These are phyloP conservation scores for Tylopilus microsporus DNA, from an alignment of 1,284 basidiomycete genomes.

Conservation along the genomic window DNA sequence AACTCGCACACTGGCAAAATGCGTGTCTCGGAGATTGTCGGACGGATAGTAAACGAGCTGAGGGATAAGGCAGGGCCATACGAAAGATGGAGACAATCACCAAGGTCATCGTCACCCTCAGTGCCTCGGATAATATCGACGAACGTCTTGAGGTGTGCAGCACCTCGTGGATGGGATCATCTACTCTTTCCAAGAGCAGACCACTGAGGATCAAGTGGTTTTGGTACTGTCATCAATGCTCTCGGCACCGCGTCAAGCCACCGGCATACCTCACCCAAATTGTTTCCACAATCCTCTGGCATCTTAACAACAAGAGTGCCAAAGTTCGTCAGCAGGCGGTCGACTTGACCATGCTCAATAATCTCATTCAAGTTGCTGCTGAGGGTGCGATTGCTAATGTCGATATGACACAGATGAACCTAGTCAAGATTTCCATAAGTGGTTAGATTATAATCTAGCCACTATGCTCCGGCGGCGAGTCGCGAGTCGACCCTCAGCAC, in stretches of 20 bases:
- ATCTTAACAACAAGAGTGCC: too few species aligned
- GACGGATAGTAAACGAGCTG: conserved; percentile 50
- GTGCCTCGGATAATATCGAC: conserved; percentile 89
- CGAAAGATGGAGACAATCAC: conserved; percentile 99
- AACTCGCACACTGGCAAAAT: conserved; percentile 86
- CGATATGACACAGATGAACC: conserved; percentile 99
- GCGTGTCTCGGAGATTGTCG: conserved; percentile 93
- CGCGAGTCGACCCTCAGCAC: too few species aligned
- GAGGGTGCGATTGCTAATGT: conserved; percentile 99
- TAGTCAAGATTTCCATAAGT: conserved; percentile 60
- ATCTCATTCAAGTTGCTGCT: conserved; percentile 83
- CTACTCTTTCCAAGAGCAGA: conserved; percentile 99
- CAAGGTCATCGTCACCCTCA: conserved; percentile 87
- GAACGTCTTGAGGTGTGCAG: conserved; percentile 79
- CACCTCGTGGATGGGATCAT: conserved; percentile 97
- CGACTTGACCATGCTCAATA: conserved; percentile 94
- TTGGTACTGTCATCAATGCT: conserved; percentile 94
- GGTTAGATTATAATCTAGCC: too few species aligned
- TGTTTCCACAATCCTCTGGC: too few species aligned
- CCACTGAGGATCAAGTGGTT: conserved; percentile 95
- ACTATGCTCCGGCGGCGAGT: too few species aligned
- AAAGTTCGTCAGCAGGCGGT: conserved; percentile 51
- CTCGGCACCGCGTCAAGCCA: conserved; percentile 83
- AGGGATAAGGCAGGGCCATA: conserved; percentile 90
- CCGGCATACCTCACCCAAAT: too few species aligned